Evolutionary conservation across 176 grass and related monocot species (phyloP).

Genomic region (Oryza officinalis): DNA sequence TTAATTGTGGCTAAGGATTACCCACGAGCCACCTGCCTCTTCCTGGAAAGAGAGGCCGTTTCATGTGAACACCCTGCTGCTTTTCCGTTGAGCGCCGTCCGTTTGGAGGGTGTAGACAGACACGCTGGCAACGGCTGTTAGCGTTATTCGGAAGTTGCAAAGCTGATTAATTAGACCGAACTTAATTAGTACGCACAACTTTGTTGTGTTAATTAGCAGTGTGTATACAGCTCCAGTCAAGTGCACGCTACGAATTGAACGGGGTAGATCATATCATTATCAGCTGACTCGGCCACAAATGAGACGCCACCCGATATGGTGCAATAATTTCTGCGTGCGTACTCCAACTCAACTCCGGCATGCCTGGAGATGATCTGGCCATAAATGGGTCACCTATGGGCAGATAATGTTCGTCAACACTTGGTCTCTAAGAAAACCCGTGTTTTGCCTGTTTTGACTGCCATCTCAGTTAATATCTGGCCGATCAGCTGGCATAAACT

Average conservation of each 20-base stretch:
- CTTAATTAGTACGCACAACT: not conserved
- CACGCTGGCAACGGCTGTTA: not conserved
- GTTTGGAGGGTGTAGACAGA: not conserved
- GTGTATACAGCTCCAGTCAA: too few species aligned
- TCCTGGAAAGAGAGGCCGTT: too few species aligned
- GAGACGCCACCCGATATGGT: not conserved
- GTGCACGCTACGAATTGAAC: not conserved
- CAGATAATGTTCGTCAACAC: not conserved
- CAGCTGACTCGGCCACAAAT: constrained; percentile 36
- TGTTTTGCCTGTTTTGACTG: too few species aligned
- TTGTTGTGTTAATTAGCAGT: too few species aligned
- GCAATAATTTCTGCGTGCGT: not conserved
- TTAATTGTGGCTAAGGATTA: not conserved
- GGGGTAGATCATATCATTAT: not conserved
- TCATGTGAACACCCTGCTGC: too few species aligned
- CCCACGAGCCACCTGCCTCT: too few species aligned
- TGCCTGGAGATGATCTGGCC: not conserved
- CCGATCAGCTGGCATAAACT: too few species aligned
- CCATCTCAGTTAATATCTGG: too few species aligned
- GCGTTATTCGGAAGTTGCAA: not conserved
- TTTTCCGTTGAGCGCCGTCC: constrained; percentile 28
- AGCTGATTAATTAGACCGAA: not conserved
- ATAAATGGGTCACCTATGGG: not conserved
- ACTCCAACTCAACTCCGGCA: not conserved
- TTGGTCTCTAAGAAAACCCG: not conserved